Conservation (phyloP, 2,329 filamentous ascomycete genomes). For the Septoria petroselini region DNA sequence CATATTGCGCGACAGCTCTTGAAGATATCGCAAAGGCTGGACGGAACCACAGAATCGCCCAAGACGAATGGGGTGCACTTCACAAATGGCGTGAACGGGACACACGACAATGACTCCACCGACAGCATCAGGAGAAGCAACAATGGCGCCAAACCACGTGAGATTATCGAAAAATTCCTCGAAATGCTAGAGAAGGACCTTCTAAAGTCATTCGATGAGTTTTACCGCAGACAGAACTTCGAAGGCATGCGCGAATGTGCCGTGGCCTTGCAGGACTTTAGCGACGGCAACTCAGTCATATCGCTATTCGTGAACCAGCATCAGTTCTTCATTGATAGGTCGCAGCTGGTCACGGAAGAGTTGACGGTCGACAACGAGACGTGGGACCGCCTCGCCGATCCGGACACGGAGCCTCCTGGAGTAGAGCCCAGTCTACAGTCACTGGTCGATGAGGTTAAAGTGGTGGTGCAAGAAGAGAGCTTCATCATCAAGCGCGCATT, state of each 20-base stretch:
- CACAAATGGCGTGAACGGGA: slow-evolving; percentile 50
- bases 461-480: slow-evolving; percentile 95
- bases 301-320: slow-evolving; percentile 97
- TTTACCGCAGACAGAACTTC: slow-evolving; percentile 91
- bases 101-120: slow-evolving; percentile 43
- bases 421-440: slow-evolving; percentile 91
- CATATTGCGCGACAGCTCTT: slow-evolving; percentile 90
- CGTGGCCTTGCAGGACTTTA: slow-evolving; percentile 91
- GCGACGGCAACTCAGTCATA: slow-evolving; percentile 90
- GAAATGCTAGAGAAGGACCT: slow-evolving; percentile 94
- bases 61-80: slow-evolving; percentile 34
- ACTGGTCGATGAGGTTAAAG: slow-evolving; percentile 86
- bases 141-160: slow-evolving; percentile 57
- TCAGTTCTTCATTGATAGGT: slow-evolving; percentile 97
- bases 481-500: slow-evolving; percentile 96
- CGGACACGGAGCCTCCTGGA: slow-evolving; percentile 84
- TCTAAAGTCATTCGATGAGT: slow-evolving; percentile 93
- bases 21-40: slow-evolving; percentile 87
- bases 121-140: slow-evolving; percentile 49
- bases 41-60: slow-evolving; percentile 55
- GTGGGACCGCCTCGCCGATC: slow-evolving; percentile 92
- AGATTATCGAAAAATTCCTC: slow-evolving; percentile 93
- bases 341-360: slow-evolving; percentile 86
- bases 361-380: slow-evolving; percentile 66
- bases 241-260: slow-evolving; percentile 98